These are phyloP conservation scores for Catharanthus roseus DNA, from an alignment of 257 asterid species.

Conservation along the genomic window DNA sequence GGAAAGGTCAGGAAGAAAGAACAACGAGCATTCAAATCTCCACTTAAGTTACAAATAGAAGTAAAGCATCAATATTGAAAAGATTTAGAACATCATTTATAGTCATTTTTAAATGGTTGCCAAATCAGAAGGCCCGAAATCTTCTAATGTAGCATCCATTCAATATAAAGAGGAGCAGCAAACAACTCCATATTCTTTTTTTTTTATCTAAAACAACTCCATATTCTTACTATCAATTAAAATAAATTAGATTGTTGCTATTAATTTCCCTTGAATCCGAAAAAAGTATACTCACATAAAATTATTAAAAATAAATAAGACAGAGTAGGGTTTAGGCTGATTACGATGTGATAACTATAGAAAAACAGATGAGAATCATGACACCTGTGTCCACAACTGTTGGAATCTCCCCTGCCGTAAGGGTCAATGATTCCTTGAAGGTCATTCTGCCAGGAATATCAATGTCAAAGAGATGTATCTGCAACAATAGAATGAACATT, in stretches of 20 bases:
- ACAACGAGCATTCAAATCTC: not conserved
- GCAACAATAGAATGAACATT: slow-evolving; percentile 20
- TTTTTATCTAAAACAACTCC: too few relatives aligned
- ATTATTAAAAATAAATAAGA: not conserved
- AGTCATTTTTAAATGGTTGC: not conserved
- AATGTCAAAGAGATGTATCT: slow-evolving; percentile 86
- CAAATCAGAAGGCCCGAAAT: not conserved
- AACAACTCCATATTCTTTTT: too few relatives aligned
- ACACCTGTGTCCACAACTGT: slow-evolving; percentile 81
- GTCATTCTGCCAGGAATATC: slow-evolving; percentile 83
- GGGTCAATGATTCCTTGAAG: slow-evolving; percentile 72
- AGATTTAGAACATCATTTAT: not conserved
- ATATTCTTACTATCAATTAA: not conserved
- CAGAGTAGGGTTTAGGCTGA: slow-evolving; percentile 1
- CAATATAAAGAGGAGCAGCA: not conserved
- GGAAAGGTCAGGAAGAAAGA: not conserved
- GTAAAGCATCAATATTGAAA: not conserved
- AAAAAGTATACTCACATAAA: not conserved
- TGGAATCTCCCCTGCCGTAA: slow-evolving; percentile 83
- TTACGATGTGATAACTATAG: not conserved
- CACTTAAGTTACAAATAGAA: not conserved
- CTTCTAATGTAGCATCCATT: not conserved
- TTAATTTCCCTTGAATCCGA: not conserved
- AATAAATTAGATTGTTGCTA: not conserved
- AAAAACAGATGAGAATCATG: not conserved